Conservation (phyloP, 768 basidiomycete species). For the Phanerochaete sordida region DNA sequence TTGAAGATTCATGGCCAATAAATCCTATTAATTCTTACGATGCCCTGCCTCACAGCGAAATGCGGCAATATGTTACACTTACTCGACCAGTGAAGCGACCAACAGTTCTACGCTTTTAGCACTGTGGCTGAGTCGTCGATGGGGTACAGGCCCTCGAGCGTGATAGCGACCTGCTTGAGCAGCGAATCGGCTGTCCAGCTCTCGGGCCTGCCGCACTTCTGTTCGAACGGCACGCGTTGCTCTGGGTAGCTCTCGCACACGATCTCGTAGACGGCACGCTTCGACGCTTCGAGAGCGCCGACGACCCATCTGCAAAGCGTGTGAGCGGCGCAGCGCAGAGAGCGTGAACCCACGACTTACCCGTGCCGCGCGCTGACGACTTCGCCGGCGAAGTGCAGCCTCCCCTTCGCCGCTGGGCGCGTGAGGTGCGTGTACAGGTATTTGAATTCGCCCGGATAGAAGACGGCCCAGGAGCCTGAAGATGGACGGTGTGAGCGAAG, state of each 20-base stretch:
- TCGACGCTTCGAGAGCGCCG: constrained; percentile 35
- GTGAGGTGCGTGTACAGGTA: constrained; percentile 30
- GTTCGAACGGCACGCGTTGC: constrained; percentile 17
- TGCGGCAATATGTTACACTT: too few species aligned
- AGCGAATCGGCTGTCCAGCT: neutral
- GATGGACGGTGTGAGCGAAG: neutral
- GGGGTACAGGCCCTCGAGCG: neutral
- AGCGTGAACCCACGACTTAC: constrained; percentile 7
- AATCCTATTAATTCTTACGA: too few species aligned
- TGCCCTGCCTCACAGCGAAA: too few species aligned
- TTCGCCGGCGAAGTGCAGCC: constrained; percentile 36
- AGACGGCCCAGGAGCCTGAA: constrained; percentile 37
- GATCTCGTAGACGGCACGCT: constrained; percentile 29
- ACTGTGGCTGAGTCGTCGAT: too few species aligned
- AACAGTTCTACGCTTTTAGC: too few species aligned
- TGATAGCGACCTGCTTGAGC: neutral
- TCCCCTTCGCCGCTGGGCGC: constrained; percentile 26
- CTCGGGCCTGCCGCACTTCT: constrained; percentile 26
- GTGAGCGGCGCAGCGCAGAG: neutral
- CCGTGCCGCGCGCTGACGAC: constrained; percentile 35
- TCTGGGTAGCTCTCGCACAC: constrained; percentile 6
- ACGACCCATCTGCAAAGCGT: constrained; percentile 32
- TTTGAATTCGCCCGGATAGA: constrained; percentile 37
- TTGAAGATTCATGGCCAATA: too few species aligned
- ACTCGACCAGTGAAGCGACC: too few species aligned